Evolutionary conservation across 768 basidiomycete genomes (phyloP), one percentile per base, ranked within the genome.

Genomic region (Mycena epipterygia): DNA sequence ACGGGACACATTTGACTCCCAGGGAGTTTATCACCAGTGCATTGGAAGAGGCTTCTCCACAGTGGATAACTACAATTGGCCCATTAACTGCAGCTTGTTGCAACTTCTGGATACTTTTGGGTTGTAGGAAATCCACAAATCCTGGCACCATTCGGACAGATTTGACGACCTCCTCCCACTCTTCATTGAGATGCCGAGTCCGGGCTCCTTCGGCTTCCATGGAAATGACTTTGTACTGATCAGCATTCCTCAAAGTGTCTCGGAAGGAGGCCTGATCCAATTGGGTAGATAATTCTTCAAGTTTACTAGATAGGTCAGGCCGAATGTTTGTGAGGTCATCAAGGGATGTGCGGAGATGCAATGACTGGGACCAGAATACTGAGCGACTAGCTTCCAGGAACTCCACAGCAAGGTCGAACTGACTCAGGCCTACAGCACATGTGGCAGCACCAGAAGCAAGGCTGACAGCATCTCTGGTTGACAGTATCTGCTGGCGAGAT

Each of bases 61-160:
- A 17, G 8, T 37, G 39, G 58, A 73, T 65, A 33, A 74, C 23
- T 1, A 74, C 59, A 29, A 74, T 55, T 29, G 62, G 51, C 8
- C 73, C 70, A 0, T 41, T 5, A 6, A 14, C 35, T 14, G 61
- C 61, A 21, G 46, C 44, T 35, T 52, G 8, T 19, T 27, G 33
- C 21, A 63, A 27, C 6, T 8, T 9, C 6, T 9, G 21, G 2
- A 63, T 46, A 11, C 25, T 52, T 39, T 49, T 48, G 3, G 78
- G 76, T 23, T 52, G 61, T 11, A 79, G 62, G 55, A 79, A 79
- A 48, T 68, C 59, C 37, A 68, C 55, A 64, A 79, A 77, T 5
- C 64, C 75, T 1, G 71, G 49, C 19, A 75, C 51, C 21, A 27
- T 37, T 32, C 72, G 49, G 29, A 76, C 58, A 17, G 35, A 55